Evolutionary conservation across 2,329 filamentous ascomycete species (phyloP).

Genomic region (Pseudocercospora crystallina): DNA sequence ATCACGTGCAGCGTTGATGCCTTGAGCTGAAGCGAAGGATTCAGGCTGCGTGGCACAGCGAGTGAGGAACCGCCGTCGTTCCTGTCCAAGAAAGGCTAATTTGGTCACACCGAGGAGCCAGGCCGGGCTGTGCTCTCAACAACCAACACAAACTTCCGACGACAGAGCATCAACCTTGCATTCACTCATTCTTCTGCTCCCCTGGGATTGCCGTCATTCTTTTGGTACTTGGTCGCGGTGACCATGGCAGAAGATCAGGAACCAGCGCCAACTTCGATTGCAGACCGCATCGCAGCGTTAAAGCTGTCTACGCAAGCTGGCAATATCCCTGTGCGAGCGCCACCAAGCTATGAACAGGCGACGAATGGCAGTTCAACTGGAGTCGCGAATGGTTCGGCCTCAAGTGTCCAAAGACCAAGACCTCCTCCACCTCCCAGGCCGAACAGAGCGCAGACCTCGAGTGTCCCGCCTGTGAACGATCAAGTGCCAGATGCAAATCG

Average conservation of each 20-base stretch:
- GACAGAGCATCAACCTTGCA: too few species aligned
- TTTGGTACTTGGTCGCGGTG: not conserved
- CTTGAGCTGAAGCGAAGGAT: too few species aligned
- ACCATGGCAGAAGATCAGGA: slow-evolving; percentile 27
- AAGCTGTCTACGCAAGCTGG: slow-evolving; percentile 47
- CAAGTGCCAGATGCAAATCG: slow-evolving; percentile 36
- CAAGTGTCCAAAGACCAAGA: slow-evolving; percentile 28
- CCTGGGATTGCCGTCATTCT: not conserved
- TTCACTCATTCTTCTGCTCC: not conserved
- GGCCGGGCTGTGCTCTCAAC: too few species aligned
- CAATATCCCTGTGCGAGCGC: slow-evolving; percentile 35
- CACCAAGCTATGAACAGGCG: slow-evolving; percentile 27
- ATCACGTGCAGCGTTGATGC: too few species aligned
- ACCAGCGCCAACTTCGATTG: slow-evolving; percentile 38
- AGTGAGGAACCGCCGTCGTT: too few species aligned
- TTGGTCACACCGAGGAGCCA: too few species aligned
- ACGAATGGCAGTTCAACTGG: slow-evolving; percentile 18
- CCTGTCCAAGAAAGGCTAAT: too few species aligned
- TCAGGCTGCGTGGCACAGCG: too few species aligned
- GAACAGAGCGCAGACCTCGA: slow-evolving; percentile 34
- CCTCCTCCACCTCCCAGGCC: slow-evolving; percentile 39
- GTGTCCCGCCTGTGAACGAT: slow-evolving; percentile 42
- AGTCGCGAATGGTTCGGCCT: not conserved
- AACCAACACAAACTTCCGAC: too few species aligned
- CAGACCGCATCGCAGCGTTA: slow-evolving; percentile 49